Evolutionary conservation across 2,329 filamentous ascomycete species (phyloP).

Genomic region (Epichloe bromicola): DNA sequence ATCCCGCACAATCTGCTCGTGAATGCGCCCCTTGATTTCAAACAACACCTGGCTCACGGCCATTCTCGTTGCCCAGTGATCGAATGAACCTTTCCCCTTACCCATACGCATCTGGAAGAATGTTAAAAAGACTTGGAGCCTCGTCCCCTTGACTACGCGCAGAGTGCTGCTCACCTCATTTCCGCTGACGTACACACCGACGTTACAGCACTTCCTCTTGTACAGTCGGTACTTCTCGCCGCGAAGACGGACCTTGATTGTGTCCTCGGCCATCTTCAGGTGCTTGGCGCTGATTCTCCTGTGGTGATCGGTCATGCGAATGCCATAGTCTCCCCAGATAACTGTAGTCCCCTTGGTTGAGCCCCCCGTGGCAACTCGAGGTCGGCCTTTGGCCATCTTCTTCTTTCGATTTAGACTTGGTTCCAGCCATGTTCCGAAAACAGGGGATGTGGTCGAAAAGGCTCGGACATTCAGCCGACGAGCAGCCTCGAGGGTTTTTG

Average conservation of each 20-base stretch:
- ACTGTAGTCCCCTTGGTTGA: constrained; percentile 88
- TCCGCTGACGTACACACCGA: constrained; percentile 88
- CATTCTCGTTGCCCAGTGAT: constrained; percentile 87
- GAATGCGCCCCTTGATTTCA: constrained; percentile 79
- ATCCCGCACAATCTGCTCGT: constrained; percentile 89
- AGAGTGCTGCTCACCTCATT: constrained; percentile 53
- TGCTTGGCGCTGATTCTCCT: constrained; percentile 78
- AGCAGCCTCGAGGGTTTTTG: constrained; percentile 17
- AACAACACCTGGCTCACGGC: constrained; percentile 86
- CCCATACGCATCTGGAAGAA: constrained; percentile 72
- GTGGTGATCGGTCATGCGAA: constrained; percentile 89
- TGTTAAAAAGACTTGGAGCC: not conserved
- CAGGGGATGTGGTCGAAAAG: constrained; percentile 57
- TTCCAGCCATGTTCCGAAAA: constrained; percentile 64
- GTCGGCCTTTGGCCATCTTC: constrained; percentile 84
- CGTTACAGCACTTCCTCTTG: constrained; percentile 80
- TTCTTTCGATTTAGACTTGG: constrained; percentile 64
- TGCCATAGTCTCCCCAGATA: constrained; percentile 88
- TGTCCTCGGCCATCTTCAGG: constrained; percentile 83
- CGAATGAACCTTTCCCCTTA: constrained; percentile 95
- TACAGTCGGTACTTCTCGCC: constrained; percentile 89
- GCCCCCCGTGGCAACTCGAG: constrained; percentile 85
- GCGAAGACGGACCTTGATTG: constrained; percentile 76
- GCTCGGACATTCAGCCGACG: constrained; percentile 37
- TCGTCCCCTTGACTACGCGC: not conserved